Evolutionary conservation across 257 asterid genomes (phyloP).

Genomic region (Pogostemon cablin): DNA sequence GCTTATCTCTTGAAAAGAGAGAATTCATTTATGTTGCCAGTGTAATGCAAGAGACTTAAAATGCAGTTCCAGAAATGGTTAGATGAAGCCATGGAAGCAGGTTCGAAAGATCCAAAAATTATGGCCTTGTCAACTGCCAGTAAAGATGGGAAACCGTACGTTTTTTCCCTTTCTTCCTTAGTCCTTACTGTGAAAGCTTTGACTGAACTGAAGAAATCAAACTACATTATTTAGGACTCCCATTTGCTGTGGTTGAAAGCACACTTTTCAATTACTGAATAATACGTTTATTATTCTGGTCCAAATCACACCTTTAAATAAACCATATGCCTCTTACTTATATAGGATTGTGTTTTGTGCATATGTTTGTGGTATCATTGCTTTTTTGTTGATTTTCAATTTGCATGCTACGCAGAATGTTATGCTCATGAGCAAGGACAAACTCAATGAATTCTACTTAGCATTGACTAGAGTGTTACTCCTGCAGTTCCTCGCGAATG

Average conservation of each 20-base stretch:
- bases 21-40: neutral
- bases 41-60: slow-evolving; percentile 3
- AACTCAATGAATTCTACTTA: slow-evolving; percentile 16
- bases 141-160: slow-evolving; percentile 76
- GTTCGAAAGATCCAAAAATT: slow-evolving; percentile 68
- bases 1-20: neutral
- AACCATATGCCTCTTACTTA: neutral
- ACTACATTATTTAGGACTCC: neutral
- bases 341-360: neutral
- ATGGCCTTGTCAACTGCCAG: slow-evolving; percentile 75
- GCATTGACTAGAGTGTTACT: neutral
- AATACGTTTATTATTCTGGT: neutral
- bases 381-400: slow-evolving; percentile 10
- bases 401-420: neutral
- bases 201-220: neutral
- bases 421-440: too few species aligned
- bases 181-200: neutral
- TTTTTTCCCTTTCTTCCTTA: slow-evolving; percentile 28
- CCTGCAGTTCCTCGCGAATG: slow-evolving; percentile 62
- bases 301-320: neutral
- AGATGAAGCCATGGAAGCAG: slow-evolving; percentile 66
- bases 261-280: neutral
- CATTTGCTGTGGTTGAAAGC: neutral
- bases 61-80: slow-evolving; percentile 81
- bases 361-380: neutral